A percentile compares a stretch with the other conserved stretches of the same genome.
These are phyloP conservation scores for Oryza rufipogon DNA, from an alignment of 176 grass and related monocot species.

Conservation along the genomic window DNA sequence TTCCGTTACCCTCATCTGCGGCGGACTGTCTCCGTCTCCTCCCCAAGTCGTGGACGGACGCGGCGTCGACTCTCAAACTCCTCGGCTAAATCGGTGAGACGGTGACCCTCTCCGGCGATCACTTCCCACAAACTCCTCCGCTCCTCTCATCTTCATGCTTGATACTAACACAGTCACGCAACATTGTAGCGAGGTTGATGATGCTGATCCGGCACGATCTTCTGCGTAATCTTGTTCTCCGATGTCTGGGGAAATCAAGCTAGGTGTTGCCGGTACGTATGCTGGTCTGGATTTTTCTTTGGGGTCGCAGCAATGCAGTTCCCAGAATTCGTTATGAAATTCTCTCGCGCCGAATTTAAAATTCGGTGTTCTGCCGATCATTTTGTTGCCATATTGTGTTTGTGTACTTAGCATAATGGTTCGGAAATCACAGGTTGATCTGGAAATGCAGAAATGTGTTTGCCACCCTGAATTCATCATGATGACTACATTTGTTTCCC, in stretches of 20 bases:
- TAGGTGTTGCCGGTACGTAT: neutral
- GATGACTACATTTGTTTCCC: neutral
- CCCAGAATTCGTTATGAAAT: neutral
- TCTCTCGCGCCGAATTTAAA: neutral
- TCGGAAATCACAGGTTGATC: slow-evolving; percentile 1
- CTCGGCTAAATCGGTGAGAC: too few relatives aligned
- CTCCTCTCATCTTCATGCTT: too few relatives aligned
- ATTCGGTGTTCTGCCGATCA: neutral
- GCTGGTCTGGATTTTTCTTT: neutral
- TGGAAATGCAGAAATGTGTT: neutral
- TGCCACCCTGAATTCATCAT: slow-evolving; percentile 18
- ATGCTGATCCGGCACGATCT: neutral
- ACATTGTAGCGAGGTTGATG: too few relatives aligned
- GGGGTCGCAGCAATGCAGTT: neutral
- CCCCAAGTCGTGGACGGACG: too few relatives aligned
- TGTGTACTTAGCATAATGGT: neutral
- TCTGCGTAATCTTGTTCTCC: too few relatives aligned
- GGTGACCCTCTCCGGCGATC: too few relatives aligned
- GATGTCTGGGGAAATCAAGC: too few relatives aligned
- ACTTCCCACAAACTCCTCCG: too few relatives aligned
- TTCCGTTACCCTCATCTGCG: too few relatives aligned
- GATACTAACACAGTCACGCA: too few relatives aligned
- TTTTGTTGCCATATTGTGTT: neutral
- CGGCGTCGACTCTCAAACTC: too few relatives aligned
- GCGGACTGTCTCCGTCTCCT: too few relatives aligned